phyloP scores from a whole-genome alignment of 176 grass and related monocot species.

The Oryza meridionalis region DNA sequence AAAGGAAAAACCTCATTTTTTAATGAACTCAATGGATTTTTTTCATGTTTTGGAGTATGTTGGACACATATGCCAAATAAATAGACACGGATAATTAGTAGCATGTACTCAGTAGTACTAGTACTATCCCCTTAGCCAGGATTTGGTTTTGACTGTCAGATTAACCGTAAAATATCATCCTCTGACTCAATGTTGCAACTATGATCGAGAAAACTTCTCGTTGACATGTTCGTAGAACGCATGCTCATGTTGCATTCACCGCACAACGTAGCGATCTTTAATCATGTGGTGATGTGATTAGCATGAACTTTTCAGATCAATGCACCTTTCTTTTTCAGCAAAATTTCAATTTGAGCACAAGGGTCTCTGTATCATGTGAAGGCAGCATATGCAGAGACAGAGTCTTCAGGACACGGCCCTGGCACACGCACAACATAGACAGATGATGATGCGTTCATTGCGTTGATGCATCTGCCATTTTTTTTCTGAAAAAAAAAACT shows the following conservation, averaged over 20 bases:
- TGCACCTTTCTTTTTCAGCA: not conserved
- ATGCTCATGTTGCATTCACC: not conserved
- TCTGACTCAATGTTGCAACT: not conserved
- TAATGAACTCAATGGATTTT: too few species aligned
- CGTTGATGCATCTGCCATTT: not conserved
- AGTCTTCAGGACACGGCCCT: slow-evolving; percentile 13
- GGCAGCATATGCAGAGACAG: not conserved
- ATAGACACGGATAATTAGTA: too few species aligned
- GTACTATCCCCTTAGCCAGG: not conserved
- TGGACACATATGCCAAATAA: too few species aligned
- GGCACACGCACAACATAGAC: slow-evolving; percentile 16
- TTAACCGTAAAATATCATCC: not conserved
- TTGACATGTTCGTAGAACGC: not conserved
- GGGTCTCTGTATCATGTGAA: not conserved
- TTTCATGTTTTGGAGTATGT: too few species aligned
- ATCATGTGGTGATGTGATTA: not conserved
- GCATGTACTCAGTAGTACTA: too few species aligned
- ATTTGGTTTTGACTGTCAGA: not conserved
- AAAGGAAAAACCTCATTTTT: too few species aligned
- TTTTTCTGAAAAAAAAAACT: not conserved
- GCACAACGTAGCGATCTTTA: not conserved
- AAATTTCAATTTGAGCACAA: not conserved
- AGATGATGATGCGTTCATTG: not conserved
- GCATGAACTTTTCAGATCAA: not conserved
- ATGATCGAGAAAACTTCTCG: not conserved